Conservation (phyloP, 768 basidiomycete species). For the Lactarius hengduanensis region DNA sequence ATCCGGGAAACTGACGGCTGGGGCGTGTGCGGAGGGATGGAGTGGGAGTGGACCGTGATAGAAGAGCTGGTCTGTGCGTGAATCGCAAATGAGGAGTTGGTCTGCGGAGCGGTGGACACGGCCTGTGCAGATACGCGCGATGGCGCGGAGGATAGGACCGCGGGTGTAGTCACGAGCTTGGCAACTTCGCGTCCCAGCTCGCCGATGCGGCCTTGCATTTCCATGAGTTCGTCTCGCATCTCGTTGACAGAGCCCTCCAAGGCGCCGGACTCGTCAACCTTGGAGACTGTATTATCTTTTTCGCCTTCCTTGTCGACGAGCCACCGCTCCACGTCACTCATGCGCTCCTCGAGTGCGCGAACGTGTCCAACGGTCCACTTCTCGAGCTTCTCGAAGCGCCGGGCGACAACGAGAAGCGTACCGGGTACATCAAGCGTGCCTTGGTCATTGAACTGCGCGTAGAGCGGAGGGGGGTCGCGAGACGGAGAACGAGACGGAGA, state of each 20-base stretch:
- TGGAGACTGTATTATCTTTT: conserved; percentile 20
- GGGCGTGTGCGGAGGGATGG: conserved; percentile 34
- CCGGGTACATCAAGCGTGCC: conserved; percentile 74
- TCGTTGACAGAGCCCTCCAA: conserved; percentile 47
- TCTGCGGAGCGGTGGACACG: conserved; percentile 45
- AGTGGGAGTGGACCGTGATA: conserved; percentile 33
- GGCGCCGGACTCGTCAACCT: conserved; percentile 28
- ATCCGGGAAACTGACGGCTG: conserved; percentile 33
- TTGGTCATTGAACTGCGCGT: conserved; percentile 70
- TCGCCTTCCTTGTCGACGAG: conserved; percentile 66
- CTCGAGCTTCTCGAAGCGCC: conserved; percentile 85
- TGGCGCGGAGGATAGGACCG: conserved; percentile 52
- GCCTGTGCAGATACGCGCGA: conserved; percentile 46
- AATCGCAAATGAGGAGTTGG: conserved; percentile 49
- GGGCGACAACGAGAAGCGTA: conserved; percentile 71
- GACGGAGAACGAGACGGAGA: conserved; percentile 55
- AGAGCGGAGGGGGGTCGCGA: conserved; percentile 63
- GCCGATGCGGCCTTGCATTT: conserved; percentile 74
- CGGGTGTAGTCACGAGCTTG: conserved; percentile 57
- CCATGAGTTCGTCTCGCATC: conserved; percentile 65
- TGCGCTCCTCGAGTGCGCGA: conserved; percentile 84
- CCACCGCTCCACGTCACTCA: conserved; percentile 91
- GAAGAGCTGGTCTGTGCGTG: conserved; percentile 34
- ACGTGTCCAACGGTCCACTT: conserved; percentile 89
- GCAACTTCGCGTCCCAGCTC: conserved; percentile 82